A percentile compares a stretch with the other conserved stretches of the same genome.
phyloP scores from a whole-genome alignment of 805 yeast genomes.

The Kluyveromyces lactis region DNA sequence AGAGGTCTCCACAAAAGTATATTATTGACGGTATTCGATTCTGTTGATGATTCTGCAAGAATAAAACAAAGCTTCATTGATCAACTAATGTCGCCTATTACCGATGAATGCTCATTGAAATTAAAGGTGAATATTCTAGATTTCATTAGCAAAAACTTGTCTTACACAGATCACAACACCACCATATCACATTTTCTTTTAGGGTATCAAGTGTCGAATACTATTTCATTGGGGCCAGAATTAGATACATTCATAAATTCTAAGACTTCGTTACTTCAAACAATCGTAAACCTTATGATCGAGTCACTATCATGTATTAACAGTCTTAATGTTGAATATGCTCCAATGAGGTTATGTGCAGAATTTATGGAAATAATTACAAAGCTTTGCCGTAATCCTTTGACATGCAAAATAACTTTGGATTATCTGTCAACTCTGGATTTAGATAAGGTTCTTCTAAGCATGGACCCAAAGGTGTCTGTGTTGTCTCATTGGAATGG shows the following conservation, averaged over 20 bases:
- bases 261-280: slow-evolving; percentile 45
- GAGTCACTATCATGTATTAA: slow-evolving; percentile 38
- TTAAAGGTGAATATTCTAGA: slow-evolving; percentile 52
- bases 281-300: slow-evolving; percentile 43
- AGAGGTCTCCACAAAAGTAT: slow-evolving; percentile 46
- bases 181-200: slow-evolving; percentile 67
- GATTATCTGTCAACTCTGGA: slow-evolving; percentile 42
- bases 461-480: slow-evolving; percentile 47
- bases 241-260: slow-evolving; percentile 46
- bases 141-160: slow-evolving; percentile 45
- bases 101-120: slow-evolving; percentile 32
- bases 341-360: slow-evolving; percentile 52
- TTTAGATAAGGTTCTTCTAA: slow-evolving; percentile 44
- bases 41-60: slow-evolving; percentile 69
- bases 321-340: slow-evolving; percentile 37
- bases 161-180: slow-evolving; percentile 33
- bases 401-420: slow-evolving; percentile 45
- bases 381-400: slow-evolving; percentile 48
- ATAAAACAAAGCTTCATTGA: slow-evolving; percentile 65
- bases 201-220: slow-evolving; percentile 55
- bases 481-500: slow-evolving; percentile 49
- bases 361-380: slow-evolving; percentile 53
- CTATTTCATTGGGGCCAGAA: slow-evolving; percentile 41
- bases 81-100: slow-evolving; percentile 47
- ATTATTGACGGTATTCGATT: slow-evolving; percentile 59